Percentiles rank a stretch among this genome's conserved stretches.
These are phyloP conservation scores for Cinnamomum chago DNA, from an alignment of 164 flowering plant species.

Conservation along the genomic window DNA sequence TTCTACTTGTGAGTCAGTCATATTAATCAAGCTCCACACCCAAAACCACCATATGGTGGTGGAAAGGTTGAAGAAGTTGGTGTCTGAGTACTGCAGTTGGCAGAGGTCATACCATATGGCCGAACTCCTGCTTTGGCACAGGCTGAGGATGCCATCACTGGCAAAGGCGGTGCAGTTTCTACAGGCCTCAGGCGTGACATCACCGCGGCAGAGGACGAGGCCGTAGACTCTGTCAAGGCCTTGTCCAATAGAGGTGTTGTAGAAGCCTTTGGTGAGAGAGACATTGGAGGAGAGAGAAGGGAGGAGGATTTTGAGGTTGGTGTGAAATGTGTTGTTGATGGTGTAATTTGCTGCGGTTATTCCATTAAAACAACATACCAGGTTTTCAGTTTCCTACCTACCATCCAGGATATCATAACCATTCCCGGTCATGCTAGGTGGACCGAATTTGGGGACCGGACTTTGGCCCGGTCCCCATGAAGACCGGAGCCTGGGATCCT, in stretches of 20 bases:
- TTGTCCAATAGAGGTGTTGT: conserved; percentile 18
- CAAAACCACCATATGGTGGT: neutral
- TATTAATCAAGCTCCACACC: neutral
- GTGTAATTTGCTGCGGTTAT: conserved; percentile 6
- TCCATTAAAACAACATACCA: too few species aligned
- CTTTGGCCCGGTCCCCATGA: too few species aligned
- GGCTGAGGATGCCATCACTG: neutral
- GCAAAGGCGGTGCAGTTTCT: conserved; percentile 7
- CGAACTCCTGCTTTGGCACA: conserved; percentile 4
- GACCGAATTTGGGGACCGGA: too few species aligned
- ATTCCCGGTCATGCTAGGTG: too few species aligned
- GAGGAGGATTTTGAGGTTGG: conserved; percentile 17
- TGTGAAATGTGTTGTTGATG: conserved; percentile 7
- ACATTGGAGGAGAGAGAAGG: conserved; percentile 10
- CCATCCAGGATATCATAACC: too few species aligned
- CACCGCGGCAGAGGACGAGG: conserved; percentile 20
- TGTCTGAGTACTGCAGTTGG: conserved; percentile 12
- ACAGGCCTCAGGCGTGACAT: conserved; percentile 9
- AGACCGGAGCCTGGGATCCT: too few species aligned
- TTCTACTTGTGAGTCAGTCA: neutral
- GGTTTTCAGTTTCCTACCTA: too few species aligned
- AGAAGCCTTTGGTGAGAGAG: conserved; percentile 17
- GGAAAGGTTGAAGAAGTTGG: neutral
- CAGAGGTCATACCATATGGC: conserved; percentile 24
- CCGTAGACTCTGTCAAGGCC: conserved; percentile 14